Conservation (phyloP, 2,329 filamentous ascomycete species). For the Aureobasidium mangrovei region DNA sequence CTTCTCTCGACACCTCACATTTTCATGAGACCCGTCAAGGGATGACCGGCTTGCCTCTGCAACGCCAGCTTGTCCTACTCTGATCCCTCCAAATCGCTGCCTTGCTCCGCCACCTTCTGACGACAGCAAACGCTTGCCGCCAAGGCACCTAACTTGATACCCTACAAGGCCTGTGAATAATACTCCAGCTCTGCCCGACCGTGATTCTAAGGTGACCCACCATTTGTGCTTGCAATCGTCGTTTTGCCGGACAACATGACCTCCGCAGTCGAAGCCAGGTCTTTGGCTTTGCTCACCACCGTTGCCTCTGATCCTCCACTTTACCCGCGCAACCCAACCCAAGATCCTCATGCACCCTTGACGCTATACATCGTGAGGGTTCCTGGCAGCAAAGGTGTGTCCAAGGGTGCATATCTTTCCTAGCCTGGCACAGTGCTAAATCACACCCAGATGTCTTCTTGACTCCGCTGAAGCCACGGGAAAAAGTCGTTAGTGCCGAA, state of each 20-base stretch:
- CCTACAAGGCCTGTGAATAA: background rate
- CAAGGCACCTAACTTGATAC: constrained; percentile 1
- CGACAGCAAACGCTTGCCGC: constrained; percentile 8
- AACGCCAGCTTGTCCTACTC: background rate
- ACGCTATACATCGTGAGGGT: constrained; percentile 89
- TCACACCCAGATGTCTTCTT: constrained; percentile 68
- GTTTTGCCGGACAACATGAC: constrained; percentile 14
- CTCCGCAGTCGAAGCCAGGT: constrained; percentile 63
- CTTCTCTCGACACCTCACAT: background rate
- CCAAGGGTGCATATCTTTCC: background rate
- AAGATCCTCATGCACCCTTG: constrained; percentile 59
- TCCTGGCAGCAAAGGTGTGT: constrained; percentile 73
- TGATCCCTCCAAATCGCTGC: background rate
- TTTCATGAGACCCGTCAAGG: constrained; percentile 2
- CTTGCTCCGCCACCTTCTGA: constrained; percentile 17
- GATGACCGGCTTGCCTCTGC: background rate
- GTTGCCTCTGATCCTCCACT: constrained; percentile 80
- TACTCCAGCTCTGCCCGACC: background rate
- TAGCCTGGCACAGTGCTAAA: constrained; percentile 16
- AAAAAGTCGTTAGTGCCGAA: constrained; percentile 79
- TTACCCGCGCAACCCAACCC: constrained; percentile 70
- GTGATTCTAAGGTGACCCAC: background rate
- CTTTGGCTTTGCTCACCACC: constrained; percentile 67
- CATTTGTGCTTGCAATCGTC: background rate
- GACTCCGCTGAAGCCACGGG: constrained; percentile 78